These are phyloP conservation scores for Lentinula lateritia DNA, from an alignment of 768 basidiomycete species.

Conservation along the genomic window DNA sequence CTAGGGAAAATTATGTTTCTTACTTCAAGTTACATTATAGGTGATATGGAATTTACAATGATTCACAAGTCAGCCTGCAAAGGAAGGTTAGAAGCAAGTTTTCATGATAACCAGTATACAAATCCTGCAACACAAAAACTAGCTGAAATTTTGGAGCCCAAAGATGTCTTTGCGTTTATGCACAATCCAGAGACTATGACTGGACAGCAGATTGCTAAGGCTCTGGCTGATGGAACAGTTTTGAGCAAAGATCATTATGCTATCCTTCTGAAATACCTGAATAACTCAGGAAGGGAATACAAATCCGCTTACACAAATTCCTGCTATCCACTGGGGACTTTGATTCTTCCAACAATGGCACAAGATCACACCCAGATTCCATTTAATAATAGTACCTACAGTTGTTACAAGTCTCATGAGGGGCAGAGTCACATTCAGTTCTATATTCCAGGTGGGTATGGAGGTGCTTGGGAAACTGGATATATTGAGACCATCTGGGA, in stretches of 20 bases:
- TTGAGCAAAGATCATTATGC: too few species aligned
- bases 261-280: too few species aligned
- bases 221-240: too few species aligned
- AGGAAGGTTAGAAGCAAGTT: constrained; percentile 1
- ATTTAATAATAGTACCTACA: neutral
- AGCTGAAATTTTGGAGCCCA: constrained; percentile 4
- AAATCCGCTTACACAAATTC: too few species aligned
- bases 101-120: constrained; percentile 2
- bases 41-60: constrained; percentile 14
- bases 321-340: neutral
- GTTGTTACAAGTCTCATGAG: neutral
- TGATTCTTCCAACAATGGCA: neutral
- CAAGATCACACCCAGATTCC: neutral
- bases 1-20: too few species aligned
- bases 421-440: neutral
- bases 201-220: too few species aligned
- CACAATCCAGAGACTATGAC: too few species aligned
- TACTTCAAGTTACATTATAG: neutral
- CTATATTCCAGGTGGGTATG: neutral
- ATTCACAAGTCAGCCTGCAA: constrained; percentile 4
- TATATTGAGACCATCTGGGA: neutral
- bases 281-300: too few species aligned
- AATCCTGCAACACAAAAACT: neutral
- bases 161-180: neutral
- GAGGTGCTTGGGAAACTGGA: neutral